Percentiles rank a stretch among this genome's conserved stretches.
Conservation (phyloP, 768 basidiomycete species). For the Auriscalpium orientale region DNA sequence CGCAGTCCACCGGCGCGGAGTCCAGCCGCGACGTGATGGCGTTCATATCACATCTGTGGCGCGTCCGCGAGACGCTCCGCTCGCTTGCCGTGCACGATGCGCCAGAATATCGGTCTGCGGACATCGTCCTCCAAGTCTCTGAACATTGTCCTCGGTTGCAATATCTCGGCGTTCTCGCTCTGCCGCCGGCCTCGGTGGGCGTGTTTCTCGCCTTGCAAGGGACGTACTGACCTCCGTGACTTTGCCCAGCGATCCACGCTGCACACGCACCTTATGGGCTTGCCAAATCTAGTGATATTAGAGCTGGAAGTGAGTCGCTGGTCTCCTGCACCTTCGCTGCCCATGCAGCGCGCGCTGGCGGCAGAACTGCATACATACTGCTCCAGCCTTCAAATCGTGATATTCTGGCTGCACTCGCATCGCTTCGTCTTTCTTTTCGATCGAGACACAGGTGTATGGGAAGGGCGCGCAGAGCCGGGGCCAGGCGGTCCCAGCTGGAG, state of each 20-base stretch:
- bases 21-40: conserved; percentile 22
- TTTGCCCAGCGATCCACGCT: conserved; percentile 26
- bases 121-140: conserved; percentile 26
- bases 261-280: conserved; percentile 26
- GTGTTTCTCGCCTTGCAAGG: neutral
- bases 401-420: conserved; percentile 25
- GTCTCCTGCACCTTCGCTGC: conserved; percentile 24
- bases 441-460: conserved; percentile 11
- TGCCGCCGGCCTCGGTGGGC: conserved; percentile 29
- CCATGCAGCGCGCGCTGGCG: conserved; percentile 29
- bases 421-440: conserved; percentile 20
- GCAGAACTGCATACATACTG: conserved; percentile 33
- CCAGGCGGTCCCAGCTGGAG: neutral
- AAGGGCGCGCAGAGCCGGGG: conserved; percentile 1
- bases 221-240: neutral
- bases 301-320: conserved; percentile 32
- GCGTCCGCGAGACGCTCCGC: conserved; percentile 24
- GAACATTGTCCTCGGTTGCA: conserved; percentile 27
- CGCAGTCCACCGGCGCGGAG: conserved; percentile 20
- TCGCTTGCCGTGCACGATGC: conserved; percentile 30
- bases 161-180: conserved; percentile 31
- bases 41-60: conserved; percentile 27
- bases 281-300: conserved; percentile 27
- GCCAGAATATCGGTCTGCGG: conserved; percentile 25
- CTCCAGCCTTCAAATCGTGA: conserved; percentile 26